Evolutionary conservation across 2,329 filamentous ascomycete genomes (phyloP), one percentile per base, ranked within the genome.

Genomic region (Phoma sp.): DNA sequence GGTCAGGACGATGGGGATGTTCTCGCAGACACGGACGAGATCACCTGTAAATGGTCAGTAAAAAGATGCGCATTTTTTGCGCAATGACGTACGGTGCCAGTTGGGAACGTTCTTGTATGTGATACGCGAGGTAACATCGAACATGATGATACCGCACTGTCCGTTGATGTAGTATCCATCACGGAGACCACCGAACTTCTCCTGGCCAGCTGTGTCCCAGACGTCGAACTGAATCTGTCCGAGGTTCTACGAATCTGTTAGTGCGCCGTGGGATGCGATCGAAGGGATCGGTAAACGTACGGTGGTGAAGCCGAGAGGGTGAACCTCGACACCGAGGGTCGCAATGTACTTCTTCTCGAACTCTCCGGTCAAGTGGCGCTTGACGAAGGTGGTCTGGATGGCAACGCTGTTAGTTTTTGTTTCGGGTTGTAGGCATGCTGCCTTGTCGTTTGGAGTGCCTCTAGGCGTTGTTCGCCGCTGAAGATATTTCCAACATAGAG

Each of bases 261-360:
- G 68, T 52, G 66, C 52, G 50, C 34, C 36, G 36, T 34, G 28
- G 42, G 48, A 61, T 37, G 57, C 40, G 39, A 42, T 38, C 42
- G 20, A 46, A n/a, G 39, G 23, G 33, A 20, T 26, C 54, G 55
- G 57, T 32, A 14, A 37, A 64, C 92, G 83, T 92, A 98, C 93
- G 78, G 93, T 98, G 74, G 88, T 92, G 88, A 99, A 99, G 74
- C 88, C 90, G 66, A 99, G 91, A 78, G 95, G 95, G 85, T 99
- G 95, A 67, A 99, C 95, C 81, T 99, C 95, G 78, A 99, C 95
- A 89, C 95, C 95, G 66, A 99, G 91, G 57, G 95, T 99, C 74
- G 95, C 95, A 80, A 99, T 98, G 84, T 99, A 99, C 85, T 98
- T 99, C 90, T 99, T 99, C 84, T 99, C 95, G 78, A 99, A 99